These are phyloP conservation scores for Petunia axillaris DNA, from an alignment of 257 asterid species.

Conservation along the genomic window DNA sequence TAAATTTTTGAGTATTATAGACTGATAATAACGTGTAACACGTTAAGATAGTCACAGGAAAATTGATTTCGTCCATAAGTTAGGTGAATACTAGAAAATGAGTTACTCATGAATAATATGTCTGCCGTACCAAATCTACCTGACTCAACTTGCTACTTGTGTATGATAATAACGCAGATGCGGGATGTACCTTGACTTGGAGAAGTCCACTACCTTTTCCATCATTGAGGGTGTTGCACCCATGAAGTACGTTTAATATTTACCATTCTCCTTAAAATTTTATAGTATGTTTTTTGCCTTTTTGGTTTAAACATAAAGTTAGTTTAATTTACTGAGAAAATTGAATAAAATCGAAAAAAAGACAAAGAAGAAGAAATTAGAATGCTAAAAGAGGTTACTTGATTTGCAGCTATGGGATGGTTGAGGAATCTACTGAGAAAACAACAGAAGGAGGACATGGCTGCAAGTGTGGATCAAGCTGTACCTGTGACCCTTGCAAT, in stretches of 20 bases:
- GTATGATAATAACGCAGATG: conserved; percentile 4
- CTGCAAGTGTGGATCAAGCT: conserved; percentile 33
- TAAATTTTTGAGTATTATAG: not conserved
- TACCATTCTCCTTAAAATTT: not conserved
- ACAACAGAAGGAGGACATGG: conserved; percentile 25
- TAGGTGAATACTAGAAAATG: no score
- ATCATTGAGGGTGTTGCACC: conserved; percentile 37
- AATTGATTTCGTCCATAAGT: no score
- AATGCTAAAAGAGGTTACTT: no score
- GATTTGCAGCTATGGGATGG: not conserved
- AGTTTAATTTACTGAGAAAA: no score
- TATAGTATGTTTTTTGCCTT: not conserved
- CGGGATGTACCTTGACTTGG: conserved; percentile 35
- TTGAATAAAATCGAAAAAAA: no score
- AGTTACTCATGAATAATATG: no score
- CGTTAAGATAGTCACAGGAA: no score
- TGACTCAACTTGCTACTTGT: not conserved
- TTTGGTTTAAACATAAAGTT: not conserved
- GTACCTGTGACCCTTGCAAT: conserved; percentile 33
- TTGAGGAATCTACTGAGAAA: conserved; percentile 16
- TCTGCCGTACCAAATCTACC: no score
- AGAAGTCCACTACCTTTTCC: conserved; percentile 31
- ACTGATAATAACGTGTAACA: no score
- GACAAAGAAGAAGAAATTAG: no score
- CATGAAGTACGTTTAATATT: conserved; percentile 19